A percentile compares a stretch with the other conserved stretches of the same genome.
These are phyloP conservation scores for Volvariella surrecta DNA, from an alignment of 1,284 basidiomycete genomes.

Conservation along the genomic window DNA sequence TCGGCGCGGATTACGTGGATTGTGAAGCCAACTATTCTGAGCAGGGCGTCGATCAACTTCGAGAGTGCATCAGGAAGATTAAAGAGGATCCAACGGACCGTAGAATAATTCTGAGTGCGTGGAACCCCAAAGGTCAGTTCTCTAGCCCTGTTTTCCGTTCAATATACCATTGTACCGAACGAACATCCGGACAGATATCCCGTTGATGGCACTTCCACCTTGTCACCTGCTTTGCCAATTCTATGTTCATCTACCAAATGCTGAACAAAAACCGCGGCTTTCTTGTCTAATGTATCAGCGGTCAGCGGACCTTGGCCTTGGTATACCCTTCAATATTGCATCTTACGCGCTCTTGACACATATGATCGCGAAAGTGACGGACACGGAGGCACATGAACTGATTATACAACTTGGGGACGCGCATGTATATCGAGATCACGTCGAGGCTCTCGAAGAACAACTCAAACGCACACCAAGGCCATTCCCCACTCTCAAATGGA, in stretches of 20 bases:
- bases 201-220: slow-evolving; percentile 92
- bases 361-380: slow-evolving; percentile 91
- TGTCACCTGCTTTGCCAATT: slow-evolving; percentile 99
- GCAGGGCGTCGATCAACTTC: slow-evolving; percentile 90
- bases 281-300: slow-evolving; percentile 98
- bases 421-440: slow-evolving; percentile 92
- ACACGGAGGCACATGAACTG: slow-evolving; percentile 81
- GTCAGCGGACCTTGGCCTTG: slow-evolving; percentile 93
- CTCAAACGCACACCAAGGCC: slow-evolving; percentile 69
- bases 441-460: slow-evolving; percentile 80
- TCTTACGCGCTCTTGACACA: slow-evolving; percentile 95
- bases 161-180: slow-evolving; percentile 1
- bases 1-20: slow-evolving; percentile 84
- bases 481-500: slow-evolving; percentile 81
- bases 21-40: slow-evolving; percentile 81
- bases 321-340: slow-evolving; percentile 98
- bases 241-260: slow-evolving; percentile 81
- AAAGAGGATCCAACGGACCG: slow-evolving; percentile 91
- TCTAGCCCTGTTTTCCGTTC: slow-evolving; percentile 17
- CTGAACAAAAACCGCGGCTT: slow-evolving; percentile 56
- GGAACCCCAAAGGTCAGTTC: slow-evolving; percentile 86
- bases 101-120: slow-evolving; percentile 92
- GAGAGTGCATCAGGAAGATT: slow-evolving; percentile 87
- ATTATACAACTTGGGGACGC: slow-evolving; percentile 94
- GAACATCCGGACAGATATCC: slow-evolving; percentile 55